phyloP scores from a whole-genome alignment of 352 stramenopile genomes.

The Globisporangium spiculum region DNA sequence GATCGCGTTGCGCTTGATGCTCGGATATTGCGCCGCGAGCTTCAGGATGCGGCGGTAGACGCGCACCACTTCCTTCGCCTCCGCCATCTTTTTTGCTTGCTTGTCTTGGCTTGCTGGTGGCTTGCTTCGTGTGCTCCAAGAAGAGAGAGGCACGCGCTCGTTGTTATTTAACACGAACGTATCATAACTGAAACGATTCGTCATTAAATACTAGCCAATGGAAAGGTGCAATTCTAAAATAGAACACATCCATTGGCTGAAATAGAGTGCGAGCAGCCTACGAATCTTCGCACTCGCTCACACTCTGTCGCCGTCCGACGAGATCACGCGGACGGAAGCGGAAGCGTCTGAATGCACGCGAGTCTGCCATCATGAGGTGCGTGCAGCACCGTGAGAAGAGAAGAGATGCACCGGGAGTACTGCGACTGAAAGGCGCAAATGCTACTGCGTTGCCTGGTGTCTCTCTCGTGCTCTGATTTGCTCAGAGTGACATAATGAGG shows the following conservation, averaged over 20 bases:
- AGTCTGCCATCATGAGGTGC: conserved; percentile 42
- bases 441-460: neutral
- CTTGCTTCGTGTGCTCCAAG: conserved; percentile 12
- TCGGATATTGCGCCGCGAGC: conserved; percentile 80
- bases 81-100: conserved; percentile 24
- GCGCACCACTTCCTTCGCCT: conserved; percentile 57
- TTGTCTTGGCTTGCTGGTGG: conserved; percentile 1
- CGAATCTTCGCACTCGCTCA: conserved; percentile 18
- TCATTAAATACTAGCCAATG: neutral
- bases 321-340: conserved; percentile 5
- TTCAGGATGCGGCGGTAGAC: conserved; percentile 84
- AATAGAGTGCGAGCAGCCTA: neutral
- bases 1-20: conserved; percentile 81
- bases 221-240: neutral
- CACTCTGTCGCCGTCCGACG: conserved; percentile 2
- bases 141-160: neutral
- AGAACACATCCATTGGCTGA: neutral
- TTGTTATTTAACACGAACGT: neutral
- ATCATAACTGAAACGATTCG: neutral
- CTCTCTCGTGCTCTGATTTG: neutral
- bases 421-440: neutral
- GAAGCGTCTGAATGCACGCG: conserved; percentile 16
- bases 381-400: neutral
- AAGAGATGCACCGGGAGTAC: neutral
- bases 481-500: neutral